phyloP scores from a whole-genome alignment of 345 rosid species.

The Sapria himalayana region DNA sequence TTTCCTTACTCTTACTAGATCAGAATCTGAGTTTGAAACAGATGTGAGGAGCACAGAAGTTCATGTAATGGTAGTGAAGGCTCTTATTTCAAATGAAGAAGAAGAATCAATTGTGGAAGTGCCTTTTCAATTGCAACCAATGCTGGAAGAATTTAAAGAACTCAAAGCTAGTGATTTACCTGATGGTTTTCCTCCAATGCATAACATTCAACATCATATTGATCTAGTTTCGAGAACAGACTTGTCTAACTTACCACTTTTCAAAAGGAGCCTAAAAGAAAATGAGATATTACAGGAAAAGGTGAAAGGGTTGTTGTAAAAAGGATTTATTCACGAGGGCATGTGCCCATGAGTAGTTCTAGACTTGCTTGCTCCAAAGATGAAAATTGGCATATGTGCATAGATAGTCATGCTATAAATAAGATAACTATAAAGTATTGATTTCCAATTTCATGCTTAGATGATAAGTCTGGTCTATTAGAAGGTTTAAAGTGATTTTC shows the following conservation, averaged over 20 bases:
- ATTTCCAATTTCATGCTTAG: background rate
- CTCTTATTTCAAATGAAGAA: background rate
- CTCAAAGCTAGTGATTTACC: too few species aligned
- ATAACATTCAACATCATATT: too few species aligned
- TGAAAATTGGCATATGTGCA: background rate
- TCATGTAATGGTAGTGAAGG: background rate
- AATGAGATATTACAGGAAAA: background rate
- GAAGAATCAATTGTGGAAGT: background rate
- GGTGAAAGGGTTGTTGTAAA: background rate
- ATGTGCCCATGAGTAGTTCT: background rate
- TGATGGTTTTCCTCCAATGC: too few species aligned
- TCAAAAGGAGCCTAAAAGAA: background rate
- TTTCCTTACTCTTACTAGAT: background rate
- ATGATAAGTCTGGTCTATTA: background rate
- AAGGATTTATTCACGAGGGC: background rate
- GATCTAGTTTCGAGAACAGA: background rate
- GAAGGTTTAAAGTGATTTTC: background rate
- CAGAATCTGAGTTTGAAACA: background rate
- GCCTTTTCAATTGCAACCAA: background rate
- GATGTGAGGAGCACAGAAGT: background rate
- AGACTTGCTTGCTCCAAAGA: background rate
- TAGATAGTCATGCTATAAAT: background rate
- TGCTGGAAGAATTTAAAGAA: background rate
- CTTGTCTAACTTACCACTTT: background rate
- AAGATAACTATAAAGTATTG: background rate